phyloP scores from a whole-genome alignment of 1,284 basidiomycete genomes.

The Heterobasidion irregulare region DNA sequence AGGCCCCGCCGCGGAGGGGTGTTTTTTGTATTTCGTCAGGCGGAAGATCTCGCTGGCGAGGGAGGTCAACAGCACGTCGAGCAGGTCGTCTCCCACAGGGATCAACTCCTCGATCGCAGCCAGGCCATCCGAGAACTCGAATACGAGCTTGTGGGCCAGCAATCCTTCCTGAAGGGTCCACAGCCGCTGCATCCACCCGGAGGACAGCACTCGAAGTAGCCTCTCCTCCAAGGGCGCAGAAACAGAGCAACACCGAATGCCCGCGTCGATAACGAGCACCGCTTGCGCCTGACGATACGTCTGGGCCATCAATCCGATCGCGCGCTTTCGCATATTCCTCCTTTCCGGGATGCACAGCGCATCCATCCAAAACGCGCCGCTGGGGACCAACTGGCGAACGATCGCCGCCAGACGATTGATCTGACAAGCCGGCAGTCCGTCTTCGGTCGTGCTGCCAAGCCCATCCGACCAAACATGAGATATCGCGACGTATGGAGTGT shows the following conservation, averaged over 20 bases:
- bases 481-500: conserved; percentile 9
- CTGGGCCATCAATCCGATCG: conserved; percentile 10
- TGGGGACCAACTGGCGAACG: conserved; percentile 3
- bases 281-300: conserved; percentile 9
- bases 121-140: conserved; percentile 11
- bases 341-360: conserved; percentile 11
- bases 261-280: conserved; percentile 12
- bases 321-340: conserved; percentile 2
- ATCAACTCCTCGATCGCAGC: not conserved
- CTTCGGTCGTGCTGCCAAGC: conserved; percentile 13
- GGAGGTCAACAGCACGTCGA: conserved; percentile 1
- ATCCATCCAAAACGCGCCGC: conserved; percentile 14
- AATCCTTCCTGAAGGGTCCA: conserved; percentile 15
- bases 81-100: not conserved
- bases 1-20: not conserved
- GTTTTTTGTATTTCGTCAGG: not conserved
- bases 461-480: conserved; percentile 16
- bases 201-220: conserved; percentile 10
- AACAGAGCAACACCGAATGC: conserved; percentile 6
- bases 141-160: conserved; percentile 10
- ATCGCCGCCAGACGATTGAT: conserved; percentile 6
- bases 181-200: conserved; percentile 11
- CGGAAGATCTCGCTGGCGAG: conserved; percentile 11
- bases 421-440: conserved; percentile 11
- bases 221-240: conserved; percentile 4